Conservation (phyloP, 2,329 filamentous ascomycete genomes). For the Mycosphaerelloides madeirae region DNA sequence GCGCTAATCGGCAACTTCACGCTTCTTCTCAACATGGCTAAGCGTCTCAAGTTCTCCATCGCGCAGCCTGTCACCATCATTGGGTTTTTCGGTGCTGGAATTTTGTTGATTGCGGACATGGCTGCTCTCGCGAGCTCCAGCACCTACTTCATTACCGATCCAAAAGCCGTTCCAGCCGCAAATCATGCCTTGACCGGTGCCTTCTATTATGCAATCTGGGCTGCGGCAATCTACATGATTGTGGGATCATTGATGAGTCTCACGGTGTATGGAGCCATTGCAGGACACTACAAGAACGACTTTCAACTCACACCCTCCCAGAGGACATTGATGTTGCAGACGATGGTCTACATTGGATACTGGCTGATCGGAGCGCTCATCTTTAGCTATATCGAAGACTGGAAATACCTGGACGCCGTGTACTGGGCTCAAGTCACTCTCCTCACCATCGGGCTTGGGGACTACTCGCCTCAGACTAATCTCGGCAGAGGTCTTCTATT, state of each 20-base stretch:
- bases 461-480: slow-evolving; percentile 47
- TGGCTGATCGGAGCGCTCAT: slow-evolving; percentile 45
- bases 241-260: slow-evolving; percentile 52
- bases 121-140: slow-evolving; percentile 42
- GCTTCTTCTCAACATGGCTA: slow-evolving; percentile 57
- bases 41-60: slow-evolving; percentile 49
- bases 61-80: slow-evolving; percentile 57
- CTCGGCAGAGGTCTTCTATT: slow-evolving; percentile 49
- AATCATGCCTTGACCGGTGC: slow-evolving; percentile 50
- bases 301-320: slow-evolving; percentile 55
- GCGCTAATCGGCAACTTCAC: slow-evolving; percentile 53
- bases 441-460: slow-evolving; percentile 52
- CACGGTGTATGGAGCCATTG: slow-evolving; percentile 53
- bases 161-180: slow-evolving; percentile 25
- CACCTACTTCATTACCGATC: slow-evolving; percentile 39
- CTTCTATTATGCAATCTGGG: slow-evolving; percentile 58
- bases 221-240: slow-evolving; percentile 53
- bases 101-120: slow-evolving; percentile 52
- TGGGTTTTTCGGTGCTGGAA: slow-evolving; percentile 54
- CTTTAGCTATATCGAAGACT: slow-evolving; percentile 47
- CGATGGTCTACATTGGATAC: slow-evolving; percentile 47
- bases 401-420: slow-evolving; percentile 51
- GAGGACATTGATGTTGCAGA: slow-evolving; percentile 52
- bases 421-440: slow-evolving; percentile 56
- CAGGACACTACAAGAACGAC: slow-evolving; percentile 51